Evolutionary conservation across 768 basidiomycete species (phyloP), one percentile per base, ranked within the genome.

Genomic region (Mycena olivaceomarginata): DNA sequence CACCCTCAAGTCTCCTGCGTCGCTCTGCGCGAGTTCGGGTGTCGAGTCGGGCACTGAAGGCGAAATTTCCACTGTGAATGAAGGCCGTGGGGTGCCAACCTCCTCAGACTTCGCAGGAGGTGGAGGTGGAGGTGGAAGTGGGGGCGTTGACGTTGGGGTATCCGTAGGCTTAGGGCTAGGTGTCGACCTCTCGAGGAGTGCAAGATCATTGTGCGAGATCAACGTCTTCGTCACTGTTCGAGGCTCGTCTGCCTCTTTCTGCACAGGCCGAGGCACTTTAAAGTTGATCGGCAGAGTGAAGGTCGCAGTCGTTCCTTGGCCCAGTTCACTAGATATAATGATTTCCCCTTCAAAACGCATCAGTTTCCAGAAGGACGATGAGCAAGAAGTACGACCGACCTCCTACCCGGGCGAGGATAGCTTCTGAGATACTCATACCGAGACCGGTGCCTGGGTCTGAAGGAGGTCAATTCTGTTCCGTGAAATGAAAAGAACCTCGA

Each of bases 391-490:
- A 15, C 5, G 15, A 51, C 72, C 5, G 1, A 73, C 72, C 72
- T 73, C 72, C 72, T 22, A 73, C 12, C 37, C 40, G 41, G 13
- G 53, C 22, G 4, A 73, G 53, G 40, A 73, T 73, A 5, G 65
- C 25, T 41, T 73, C 65, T 13, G 72, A 73, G 31, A 73, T 73
- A 13, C 72, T 73, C 72, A 73, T 73, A 31, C 72, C 72, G 13
- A 73, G 72, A 10, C 72, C 72, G n/a, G 72, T 57, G 0, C 72
- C 72, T 1, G 72, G 72, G 60, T 73, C 72, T 73, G 20, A 39
- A 43, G 9, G 20, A 12, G 18, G 12, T 73, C 43, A 65, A 51
- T 20, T 16, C 12, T 25, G 48, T 39, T 20, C 25, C 6, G 13
- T 16, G 20, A 25, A 46, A 56, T 0, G 22, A 51, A 18, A 25